Evolutionary conservation across 331 rosid species (phyloP), one percentile per base, ranked within the genome.

Genomic region (Saraca asoca): DNA sequence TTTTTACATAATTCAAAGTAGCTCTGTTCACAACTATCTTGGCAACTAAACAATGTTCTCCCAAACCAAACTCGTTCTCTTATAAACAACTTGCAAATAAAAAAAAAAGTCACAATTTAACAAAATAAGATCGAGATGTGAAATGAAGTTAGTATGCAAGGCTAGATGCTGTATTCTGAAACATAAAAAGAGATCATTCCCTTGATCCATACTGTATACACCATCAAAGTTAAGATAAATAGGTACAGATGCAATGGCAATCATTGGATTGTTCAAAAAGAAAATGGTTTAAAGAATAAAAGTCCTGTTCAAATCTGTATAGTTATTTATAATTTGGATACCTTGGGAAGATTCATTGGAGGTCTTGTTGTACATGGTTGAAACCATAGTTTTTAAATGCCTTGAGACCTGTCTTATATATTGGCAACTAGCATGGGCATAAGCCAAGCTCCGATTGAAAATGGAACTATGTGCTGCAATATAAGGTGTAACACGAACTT

Each of bases 321-420:
- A 9, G 10, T 11, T 2, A 50, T 14, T 2, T n/a, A 9, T 11
- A 37, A 31, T 38, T 13, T 54, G 33, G 61, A 52, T 75, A 75
- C 84, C 84, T 66, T 67, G 78, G 29, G 45, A 57, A 16, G 11
- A 17, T 72, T 73, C 78, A 12, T 45, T 5, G 5, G 75, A 43
- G 11, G 75, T 51, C 13, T 20, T 19, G 13, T 19, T 54, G 20
- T 64, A 18, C 19, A 64, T 15, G 34, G 43, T 52, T 35, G 20
- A 45, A 17, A 58, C 38, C 19, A 68, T 57, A 0, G 7, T 4
- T 75, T 59, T 70, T 13, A 75, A 37, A n/a, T 52, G 41, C 20
- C 65, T 48, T 12, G 78, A 56, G 42, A 66, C 70, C 46, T 79
- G 66, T 58, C 54, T 61, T 49, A 60, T 38, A 29, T 37, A 62